Evolutionary conservation across 345 rosid genomes (phyloP).

Genomic region (Barbarea vulgaris): DNA sequence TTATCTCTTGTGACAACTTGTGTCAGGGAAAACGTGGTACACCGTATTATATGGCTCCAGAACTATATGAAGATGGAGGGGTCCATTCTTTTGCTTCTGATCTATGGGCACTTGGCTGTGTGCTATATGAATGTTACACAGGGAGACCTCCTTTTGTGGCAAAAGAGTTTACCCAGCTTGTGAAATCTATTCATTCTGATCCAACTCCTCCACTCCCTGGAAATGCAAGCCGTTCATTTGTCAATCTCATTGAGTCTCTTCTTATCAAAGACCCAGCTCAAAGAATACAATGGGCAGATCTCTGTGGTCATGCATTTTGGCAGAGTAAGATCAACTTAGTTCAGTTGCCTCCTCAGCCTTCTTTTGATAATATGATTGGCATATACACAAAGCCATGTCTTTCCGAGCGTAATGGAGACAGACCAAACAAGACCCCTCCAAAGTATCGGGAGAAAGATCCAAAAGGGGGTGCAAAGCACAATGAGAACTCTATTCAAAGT

Average conservation of each 20-base stretch:
- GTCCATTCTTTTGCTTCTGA: slow-evolving; percentile 98
- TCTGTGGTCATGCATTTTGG: slow-evolving; percentile 93
- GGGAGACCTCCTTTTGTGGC: slow-evolving; percentile 93
- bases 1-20: slow-evolving; percentile 43
- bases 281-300: slow-evolving; percentile 87
- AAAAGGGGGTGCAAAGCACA: slow-evolving; percentile 60
- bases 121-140: slow-evolving; percentile 85
- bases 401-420: slow-evolving; percentile 74
- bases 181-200: slow-evolving; percentile 85
- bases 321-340: slow-evolving; percentile 53
- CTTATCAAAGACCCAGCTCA: slow-evolving; percentile 92
- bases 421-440: slow-evolving; percentile 77
- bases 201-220: slow-evolving; percentile 91
- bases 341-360: slow-evolving; percentile 83
- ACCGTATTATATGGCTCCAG: slow-evolving; percentile 99
- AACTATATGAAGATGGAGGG: slow-evolving; percentile 95
- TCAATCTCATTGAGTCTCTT: slow-evolving; percentile 80
- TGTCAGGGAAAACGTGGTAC: slow-evolving; percentile 97
- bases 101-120: slow-evolving; percentile 98
- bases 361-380: slow-evolving; percentile 80
- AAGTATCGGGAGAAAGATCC: slow-evolving; percentile 68
- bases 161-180: slow-evolving; percentile 88
- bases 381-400: slow-evolving; percentile 72
- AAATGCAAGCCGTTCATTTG: slow-evolving; percentile 76
- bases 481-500: slow-evolving; percentile 60